Evolutionary conservation across 108 stramenopile genomes (phyloP), one percentile per base, ranked within the genome.

Genomic region (Cylindrotheca closterium): DNA sequence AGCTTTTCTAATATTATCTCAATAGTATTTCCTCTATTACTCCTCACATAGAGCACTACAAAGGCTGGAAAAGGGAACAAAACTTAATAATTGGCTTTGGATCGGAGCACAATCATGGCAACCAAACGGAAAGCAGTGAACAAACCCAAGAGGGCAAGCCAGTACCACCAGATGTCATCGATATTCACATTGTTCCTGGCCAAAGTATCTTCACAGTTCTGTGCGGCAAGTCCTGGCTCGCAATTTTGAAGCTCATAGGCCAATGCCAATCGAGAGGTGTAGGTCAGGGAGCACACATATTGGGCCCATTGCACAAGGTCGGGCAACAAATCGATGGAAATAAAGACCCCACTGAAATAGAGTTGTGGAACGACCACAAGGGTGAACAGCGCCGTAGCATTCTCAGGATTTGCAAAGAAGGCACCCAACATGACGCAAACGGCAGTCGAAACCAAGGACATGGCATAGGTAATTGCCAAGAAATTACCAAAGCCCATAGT

Each of bases 321-420:
- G 8, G 88, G 88, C 24, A 89, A 80, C n/a, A 84, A 55, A 2
- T 82, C 77, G 26, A 68, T 71, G 17, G 74, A 55, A 0, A 89
- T 79, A 55, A 89, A 89, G 58, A 92, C 80, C 22, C 93, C 93
- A 24, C 85, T 81, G 59, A 95, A 95, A 4, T 90, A 83, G 27
- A 95, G 64, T 61, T 95, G 94, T 12, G 94, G 94, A 22, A 95
- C 84, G 56, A 92, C 77, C 0, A 92, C 46, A 0, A 86, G 47
- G 7, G 94, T 86, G 2, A 90, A 60, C 8, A 92, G 68, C 46
- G 86, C 86, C 2, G 60, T 47, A 10, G 84, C 89, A 47, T 82
- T 64, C 31, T 70, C 74, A n/a, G 80, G 79, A 68, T 89, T 78
- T 28, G 76, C 78, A 29, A 90, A 51, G 47, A 65, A 81, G 81